Evolutionary conservation across 495 filamentous ascomycete species (phyloP).

Genomic region (Trichocladium uniseriatum): DNA sequence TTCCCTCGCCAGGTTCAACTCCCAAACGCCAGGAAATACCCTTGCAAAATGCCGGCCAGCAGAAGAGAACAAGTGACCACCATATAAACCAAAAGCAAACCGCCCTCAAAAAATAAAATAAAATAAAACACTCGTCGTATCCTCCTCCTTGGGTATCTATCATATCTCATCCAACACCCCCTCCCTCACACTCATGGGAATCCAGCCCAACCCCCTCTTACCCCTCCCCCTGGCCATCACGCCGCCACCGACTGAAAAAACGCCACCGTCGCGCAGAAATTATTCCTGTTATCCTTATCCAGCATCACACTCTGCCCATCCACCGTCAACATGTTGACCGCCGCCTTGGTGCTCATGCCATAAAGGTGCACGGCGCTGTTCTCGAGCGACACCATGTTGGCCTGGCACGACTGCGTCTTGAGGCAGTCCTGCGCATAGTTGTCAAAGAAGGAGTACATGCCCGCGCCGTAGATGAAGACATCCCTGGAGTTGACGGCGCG

Average conservation of each 20-base stretch:
- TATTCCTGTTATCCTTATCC: slow-evolving; percentile 57
- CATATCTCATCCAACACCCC: not conserved
- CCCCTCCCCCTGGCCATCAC: not conserved
- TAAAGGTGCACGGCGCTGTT: slow-evolving; percentile 58
- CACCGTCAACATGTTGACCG: slow-evolving; percentile 72
- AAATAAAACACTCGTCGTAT: not conserved
- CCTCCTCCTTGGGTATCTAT: not conserved
- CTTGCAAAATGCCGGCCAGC: slow-evolving; percentile 2
- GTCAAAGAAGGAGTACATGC: slow-evolving; percentile 79
- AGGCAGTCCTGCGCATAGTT: slow-evolving; percentile 79
- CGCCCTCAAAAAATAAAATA: not conserved
- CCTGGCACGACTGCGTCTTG: slow-evolving; percentile 65
- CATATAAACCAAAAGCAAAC: not conserved
- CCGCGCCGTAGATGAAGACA: slow-evolving; percentile 65
- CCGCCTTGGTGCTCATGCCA: slow-evolving; percentile 78
- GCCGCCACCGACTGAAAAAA: slow-evolving; percentile 32
- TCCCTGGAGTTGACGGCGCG: slow-evolving; percentile 62
- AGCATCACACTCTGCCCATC: slow-evolving; percentile 47
- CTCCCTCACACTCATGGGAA: not conserved
- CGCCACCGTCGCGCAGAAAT: slow-evolving; percentile 68
- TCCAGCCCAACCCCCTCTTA: not conserved
- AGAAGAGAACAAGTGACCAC: not conserved
- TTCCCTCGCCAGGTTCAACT: too few relatives aligned
- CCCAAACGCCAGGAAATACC: too few relatives aligned
- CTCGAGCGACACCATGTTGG: slow-evolving; percentile 79